Evolutionary conservation across 2,329 filamentous ascomycete species (phyloP).

Genomic region (Magnaporthales sp.): DNA sequence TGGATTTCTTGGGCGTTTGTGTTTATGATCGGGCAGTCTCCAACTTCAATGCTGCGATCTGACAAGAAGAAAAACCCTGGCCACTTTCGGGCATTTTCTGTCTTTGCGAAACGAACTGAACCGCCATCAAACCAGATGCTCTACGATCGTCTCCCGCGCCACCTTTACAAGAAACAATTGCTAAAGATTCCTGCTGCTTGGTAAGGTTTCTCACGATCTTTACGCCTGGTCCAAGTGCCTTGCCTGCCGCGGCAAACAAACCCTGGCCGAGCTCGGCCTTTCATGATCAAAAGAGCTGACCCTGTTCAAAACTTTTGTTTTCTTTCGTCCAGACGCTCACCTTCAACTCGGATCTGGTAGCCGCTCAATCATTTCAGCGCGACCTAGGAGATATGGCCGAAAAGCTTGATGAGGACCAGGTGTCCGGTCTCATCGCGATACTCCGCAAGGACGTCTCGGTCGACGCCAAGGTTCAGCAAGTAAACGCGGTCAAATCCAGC

Average conservation of each 20-base stretch:
- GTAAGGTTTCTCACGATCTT: background rate
- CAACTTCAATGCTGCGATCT: background rate
- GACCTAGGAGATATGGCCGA: constrained; percentile 23
- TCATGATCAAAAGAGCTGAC: background rate
- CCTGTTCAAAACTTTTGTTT: background rate
- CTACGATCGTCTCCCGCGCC: background rate
- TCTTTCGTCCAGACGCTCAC: background rate
- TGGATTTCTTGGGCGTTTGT: constrained; percentile 1
- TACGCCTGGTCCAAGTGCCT: background rate
- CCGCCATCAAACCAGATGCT: background rate
- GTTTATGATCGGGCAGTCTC: background rate
- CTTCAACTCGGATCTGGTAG: background rate
- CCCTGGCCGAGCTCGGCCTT: background rate
- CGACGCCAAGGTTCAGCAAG: constrained; percentile 52
- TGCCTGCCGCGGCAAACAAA: background rate
- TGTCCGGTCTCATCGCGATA: constrained; percentile 28
- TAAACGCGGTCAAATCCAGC: constrained; percentile 71
- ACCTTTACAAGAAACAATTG: background rate
- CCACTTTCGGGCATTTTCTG: background rate
- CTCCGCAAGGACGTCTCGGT: constrained; percentile 46
- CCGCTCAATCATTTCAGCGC: background rate
- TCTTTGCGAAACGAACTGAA: background rate
- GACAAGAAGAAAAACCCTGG: background rate
- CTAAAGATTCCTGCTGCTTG: background rate
- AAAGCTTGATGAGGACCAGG: constrained; percentile 27